These are phyloP conservation scores for Lentinula sp. DNA, from an alignment of 768 basidiomycete species.

Conservation along the genomic window DNA sequence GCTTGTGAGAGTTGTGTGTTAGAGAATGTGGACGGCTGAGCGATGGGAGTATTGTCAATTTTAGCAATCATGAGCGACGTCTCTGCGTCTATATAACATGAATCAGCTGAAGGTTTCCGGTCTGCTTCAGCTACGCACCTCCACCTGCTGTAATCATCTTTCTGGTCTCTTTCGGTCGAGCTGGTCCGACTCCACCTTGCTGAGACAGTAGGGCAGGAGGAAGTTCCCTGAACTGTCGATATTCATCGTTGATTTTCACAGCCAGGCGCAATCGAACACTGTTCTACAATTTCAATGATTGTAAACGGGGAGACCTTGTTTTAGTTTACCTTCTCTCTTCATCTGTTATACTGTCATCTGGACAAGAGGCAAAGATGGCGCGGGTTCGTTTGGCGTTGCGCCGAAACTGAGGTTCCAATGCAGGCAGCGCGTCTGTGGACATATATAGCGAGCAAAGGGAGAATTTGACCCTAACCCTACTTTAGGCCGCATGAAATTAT, in stretches of 20 bases:
- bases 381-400: conserved; percentile 66
- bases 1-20: conserved; percentile 75
- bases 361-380: conserved; percentile 60
- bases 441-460: conserved; percentile 12
- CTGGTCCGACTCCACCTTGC: conserved; percentile 76
- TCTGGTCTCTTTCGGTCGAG: conserved; percentile 55
- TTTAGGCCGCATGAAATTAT: not conserved
- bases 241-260: conserved; percentile 88
- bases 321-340: conserved; percentile 65
- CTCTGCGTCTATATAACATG: conserved; percentile 23
- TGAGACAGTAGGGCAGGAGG: conserved; percentile 78
- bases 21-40: conserved; percentile 68
- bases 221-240: conserved; percentile 77
- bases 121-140: conserved; percentile 23
- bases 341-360: conserved; percentile 53
- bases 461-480: not conserved
- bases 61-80: conserved; percentile 66
- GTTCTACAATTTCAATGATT: not conserved
- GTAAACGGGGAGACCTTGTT: not conserved
- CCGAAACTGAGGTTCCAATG: conserved; percentile 61
- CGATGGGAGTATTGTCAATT: conserved; percentile 67
- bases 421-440: conserved; percentile 50
- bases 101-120: not conserved
- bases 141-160: conserved; percentile 73
- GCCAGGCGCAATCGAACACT: conserved; percentile 72